Evolutionary conservation across 148 eudicot genomes (phyloP).

Genomic region (Persicaria tinctoria): DNA sequence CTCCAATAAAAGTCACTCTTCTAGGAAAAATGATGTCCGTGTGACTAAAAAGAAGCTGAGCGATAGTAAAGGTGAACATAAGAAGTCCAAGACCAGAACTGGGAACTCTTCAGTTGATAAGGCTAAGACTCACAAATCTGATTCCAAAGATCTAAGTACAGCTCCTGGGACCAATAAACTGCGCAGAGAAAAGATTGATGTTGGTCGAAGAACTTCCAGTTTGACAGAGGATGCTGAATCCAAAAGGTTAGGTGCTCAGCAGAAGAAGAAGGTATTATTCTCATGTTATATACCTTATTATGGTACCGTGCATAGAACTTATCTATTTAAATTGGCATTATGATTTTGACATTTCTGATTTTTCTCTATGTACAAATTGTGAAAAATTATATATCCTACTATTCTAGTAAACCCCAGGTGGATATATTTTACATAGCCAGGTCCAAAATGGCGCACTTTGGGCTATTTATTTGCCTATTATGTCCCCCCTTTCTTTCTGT

Average conservation of each 20-base stretch:
- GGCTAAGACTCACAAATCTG: constrained; percentile 21
- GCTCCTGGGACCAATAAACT: constrained; percentile 30
- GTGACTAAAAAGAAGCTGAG: constrained; percentile 37
- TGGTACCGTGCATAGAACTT: constrained; percentile 6
- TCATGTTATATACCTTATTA: not conserved
- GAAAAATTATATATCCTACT: not conserved
- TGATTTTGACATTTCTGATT: not conserved
- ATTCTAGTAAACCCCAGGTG: not conserved
- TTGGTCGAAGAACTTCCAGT: constrained; percentile 29
- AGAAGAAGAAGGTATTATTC: constrained; percentile 44
- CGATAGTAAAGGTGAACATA: constrained; percentile 17
- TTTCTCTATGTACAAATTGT: constrained; percentile 7
- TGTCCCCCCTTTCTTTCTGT: not conserved
- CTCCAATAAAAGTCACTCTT: constrained; percentile 19
- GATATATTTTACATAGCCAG: not conserved
- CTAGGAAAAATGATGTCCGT: constrained; percentile 22
- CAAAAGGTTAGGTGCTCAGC: constrained; percentile 24
- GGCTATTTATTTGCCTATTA: not conserved
- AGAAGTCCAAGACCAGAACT: constrained; percentile 33
- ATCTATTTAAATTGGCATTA: not conserved
- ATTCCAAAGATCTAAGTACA: constrained; percentile 20
- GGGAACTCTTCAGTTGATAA: constrained; percentile 25
- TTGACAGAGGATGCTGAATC: constrained; percentile 29
- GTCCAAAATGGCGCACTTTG: not conserved
- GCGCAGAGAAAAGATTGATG: constrained; percentile 33